Evolutionary conservation across 768 basidiomycete genomes (phyloP).

Genomic region (Russula compacta): DNA sequence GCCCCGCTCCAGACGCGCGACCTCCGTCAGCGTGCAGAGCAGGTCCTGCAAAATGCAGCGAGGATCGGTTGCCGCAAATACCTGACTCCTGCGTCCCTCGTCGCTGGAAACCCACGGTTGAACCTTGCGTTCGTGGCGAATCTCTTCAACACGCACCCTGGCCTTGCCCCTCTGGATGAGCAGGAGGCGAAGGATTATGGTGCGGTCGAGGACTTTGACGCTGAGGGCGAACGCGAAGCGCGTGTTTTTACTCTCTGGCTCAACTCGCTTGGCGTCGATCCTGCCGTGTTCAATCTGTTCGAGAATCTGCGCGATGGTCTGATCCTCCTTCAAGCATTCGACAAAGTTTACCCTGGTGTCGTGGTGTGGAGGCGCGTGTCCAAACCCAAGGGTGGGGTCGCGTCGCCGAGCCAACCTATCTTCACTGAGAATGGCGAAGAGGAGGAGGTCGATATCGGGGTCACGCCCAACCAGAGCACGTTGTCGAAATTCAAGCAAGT

Average conservation of each 20-base stretch:
- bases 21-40: conserved; percentile 76
- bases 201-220: conserved; percentile 92
- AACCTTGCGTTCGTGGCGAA: conserved; percentile 99
- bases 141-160: conserved; percentile 96
- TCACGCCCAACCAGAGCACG: conserved; percentile 73
- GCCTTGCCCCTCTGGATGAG: conserved; percentile 89
- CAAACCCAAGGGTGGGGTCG: conserved; percentile 70
- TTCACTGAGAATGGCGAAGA: conserved; percentile 44
- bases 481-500: conserved; percentile 95
- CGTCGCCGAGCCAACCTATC: conserved; percentile 26
- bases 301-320: conserved; percentile 92
- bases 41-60: conserved; percentile 92
- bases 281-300: conserved; percentile 92
- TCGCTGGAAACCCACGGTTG: conserved; percentile 91
- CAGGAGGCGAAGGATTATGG: conserved; percentile 89
- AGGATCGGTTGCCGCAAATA: conserved; percentile 93
- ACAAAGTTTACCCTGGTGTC: conserved; percentile 86
- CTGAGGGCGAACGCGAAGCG: conserved; percentile 97
- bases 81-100: conserved; percentile 83
- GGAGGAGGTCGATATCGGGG: conserved; percentile 71
- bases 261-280: conserved; percentile 94
- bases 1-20: conserved; percentile 83
- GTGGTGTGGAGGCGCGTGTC: conserved; percentile 96
- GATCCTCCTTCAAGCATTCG: conserved; percentile 90
- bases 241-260: conserved; percentile 98